A percentile compares a stretch with the other conserved stretches of the same genome.
Evolutionary conservation across 2,329 filamentous ascomycete genomes (phyloP).

Genomic region (Hypoxylon sp.): DNA sequence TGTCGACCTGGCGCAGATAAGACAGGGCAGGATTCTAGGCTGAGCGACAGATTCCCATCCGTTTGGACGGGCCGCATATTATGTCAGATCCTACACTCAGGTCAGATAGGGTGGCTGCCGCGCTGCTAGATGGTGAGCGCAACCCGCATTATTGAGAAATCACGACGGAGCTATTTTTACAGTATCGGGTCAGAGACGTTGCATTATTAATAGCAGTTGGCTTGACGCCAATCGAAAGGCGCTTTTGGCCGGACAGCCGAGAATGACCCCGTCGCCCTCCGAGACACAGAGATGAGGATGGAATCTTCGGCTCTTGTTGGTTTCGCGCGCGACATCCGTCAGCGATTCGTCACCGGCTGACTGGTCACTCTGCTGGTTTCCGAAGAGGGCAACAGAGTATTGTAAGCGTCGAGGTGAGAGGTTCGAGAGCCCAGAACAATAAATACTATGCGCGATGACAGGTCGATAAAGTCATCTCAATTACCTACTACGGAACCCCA

Average conservation of each 20-base stretch:
- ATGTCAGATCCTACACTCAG: slow-evolving; percentile 40
- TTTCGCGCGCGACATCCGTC: slow-evolving; percentile 22
- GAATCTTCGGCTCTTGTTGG: slow-evolving; percentile 25
- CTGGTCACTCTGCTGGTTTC: slow-evolving; percentile 27
- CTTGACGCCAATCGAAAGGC: slow-evolving; percentile 9
- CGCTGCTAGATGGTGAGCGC: slow-evolving; percentile 10
- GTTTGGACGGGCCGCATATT: slow-evolving; percentile 45
- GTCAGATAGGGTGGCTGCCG: slow-evolving; percentile 28
- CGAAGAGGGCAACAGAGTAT: slow-evolving; percentile 29
- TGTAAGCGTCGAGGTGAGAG: slow-evolving; percentile 16
- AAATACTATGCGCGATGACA: slow-evolving; percentile 30
- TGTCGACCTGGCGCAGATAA: slow-evolving; percentile 46
- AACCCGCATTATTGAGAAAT: slow-evolving; percentile 31
- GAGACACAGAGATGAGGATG: slow-evolving; percentile 11
- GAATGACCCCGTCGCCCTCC: slow-evolving; percentile 33
- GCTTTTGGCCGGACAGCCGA: slow-evolving; percentile 29
- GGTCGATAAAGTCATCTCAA: slow-evolving; percentile 24
- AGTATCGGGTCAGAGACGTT: slow-evolving; percentile 5
- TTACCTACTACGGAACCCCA: slow-evolving; percentile 32
- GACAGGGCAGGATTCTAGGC: slow-evolving; percentile 37
- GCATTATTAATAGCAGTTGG: slow-evolving; percentile 38
- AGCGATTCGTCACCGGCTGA: slow-evolving; percentile 30
- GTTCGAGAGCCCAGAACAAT: slow-evolving; percentile 27
- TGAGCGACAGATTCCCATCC: slow-evolving; percentile 42
- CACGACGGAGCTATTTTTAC: slow-evolving; percentile 22